Evolutionary conservation across 441 rosid species (phyloP).

Genomic region (Arabidopsis lyrata): DNA sequence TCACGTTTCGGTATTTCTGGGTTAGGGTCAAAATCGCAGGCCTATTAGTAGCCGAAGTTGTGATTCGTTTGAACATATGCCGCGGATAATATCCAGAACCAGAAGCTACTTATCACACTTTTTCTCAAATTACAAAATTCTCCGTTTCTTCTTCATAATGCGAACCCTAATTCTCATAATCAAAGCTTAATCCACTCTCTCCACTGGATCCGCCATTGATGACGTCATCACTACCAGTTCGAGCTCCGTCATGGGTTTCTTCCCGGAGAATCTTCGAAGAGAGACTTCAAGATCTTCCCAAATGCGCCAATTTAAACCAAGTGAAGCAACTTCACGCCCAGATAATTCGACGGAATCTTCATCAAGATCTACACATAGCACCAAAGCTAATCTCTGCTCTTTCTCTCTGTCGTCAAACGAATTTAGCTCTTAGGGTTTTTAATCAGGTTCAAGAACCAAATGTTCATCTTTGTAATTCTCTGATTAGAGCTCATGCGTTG

Average conservation of each 20-base stretch:
- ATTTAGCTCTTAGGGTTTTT: conserved; percentile 55
- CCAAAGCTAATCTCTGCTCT: conserved; percentile 70
- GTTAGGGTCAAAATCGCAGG: too few relatives aligned
- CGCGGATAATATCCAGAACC: conserved; percentile 30
- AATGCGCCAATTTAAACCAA: conserved; percentile 58
- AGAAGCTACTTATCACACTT: conserved; percentile 9
- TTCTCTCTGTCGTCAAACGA: conserved; percentile 56
- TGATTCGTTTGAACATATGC: neutral
- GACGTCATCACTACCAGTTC: conserved; percentile 61
- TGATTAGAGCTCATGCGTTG: conserved; percentile 59
- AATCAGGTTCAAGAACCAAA: conserved; percentile 53
- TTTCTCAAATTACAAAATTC: neutral
- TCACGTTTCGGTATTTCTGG: too few relatives aligned
- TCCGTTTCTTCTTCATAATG: neutral
- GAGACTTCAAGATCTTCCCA: conserved; percentile 69
- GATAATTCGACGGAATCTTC: conserved; percentile 55
- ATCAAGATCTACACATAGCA: conserved; percentile 50
- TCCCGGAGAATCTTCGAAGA: conserved; percentile 71
- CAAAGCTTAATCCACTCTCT: neutral
- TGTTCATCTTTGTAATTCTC: conserved; percentile 54
- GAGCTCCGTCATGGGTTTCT: conserved; percentile 78
- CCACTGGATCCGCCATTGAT: conserved; percentile 35
- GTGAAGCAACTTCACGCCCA: conserved; percentile 64
- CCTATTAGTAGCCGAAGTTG: too few relatives aligned
- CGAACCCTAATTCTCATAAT: neutral